These are phyloP conservation scores for Vicia faba DNA, from an alignment of 306 rosid species.

Conservation along the genomic window DNA sequence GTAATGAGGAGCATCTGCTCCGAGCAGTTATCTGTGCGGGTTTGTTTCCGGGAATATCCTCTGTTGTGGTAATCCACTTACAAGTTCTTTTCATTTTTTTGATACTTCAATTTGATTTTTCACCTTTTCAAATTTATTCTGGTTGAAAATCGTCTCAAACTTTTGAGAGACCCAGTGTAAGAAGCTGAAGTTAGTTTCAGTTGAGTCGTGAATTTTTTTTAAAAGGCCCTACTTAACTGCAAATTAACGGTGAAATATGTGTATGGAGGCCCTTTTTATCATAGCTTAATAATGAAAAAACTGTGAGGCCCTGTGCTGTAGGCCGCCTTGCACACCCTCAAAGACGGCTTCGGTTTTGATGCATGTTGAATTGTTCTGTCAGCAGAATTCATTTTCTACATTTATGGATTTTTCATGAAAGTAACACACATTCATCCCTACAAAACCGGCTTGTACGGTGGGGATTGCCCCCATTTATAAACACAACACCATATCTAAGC, in stretches of 20 bases:
- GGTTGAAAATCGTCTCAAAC: not conserved
- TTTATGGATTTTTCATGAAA: conserved; percentile 20
- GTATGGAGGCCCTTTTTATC: too few relatives aligned
- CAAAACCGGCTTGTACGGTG: too few relatives aligned
- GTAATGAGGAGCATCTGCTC: conserved; percentile 69
- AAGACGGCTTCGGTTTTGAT: conserved; percentile 19
- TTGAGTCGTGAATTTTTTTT: too few relatives aligned
- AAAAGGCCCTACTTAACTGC: too few relatives aligned
- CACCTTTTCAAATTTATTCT: conserved; percentile 33
- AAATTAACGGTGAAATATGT: too few relatives aligned
- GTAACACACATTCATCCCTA: not conserved
- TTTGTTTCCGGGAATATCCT: conserved; percentile 89
- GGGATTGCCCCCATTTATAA: too few relatives aligned
- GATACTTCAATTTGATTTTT: conserved; percentile 44
- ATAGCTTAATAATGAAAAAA: too few relatives aligned
- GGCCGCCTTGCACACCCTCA: too few relatives aligned
- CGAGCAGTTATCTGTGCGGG: conserved; percentile 89
- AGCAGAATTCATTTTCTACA: conserved; percentile 18
- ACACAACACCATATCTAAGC: too few relatives aligned
- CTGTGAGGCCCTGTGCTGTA: too few relatives aligned
- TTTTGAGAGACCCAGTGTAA: too few relatives aligned
- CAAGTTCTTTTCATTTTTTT: conserved; percentile 45
- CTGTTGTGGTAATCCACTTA: conserved; percentile 72
- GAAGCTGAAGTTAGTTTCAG: too few relatives aligned
- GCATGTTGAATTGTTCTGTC: conserved; percentile 18